Evolutionary conservation across 192 early-diverging fungal species (phyloP).

Genomic region (Linnemannia elongata): DNA sequence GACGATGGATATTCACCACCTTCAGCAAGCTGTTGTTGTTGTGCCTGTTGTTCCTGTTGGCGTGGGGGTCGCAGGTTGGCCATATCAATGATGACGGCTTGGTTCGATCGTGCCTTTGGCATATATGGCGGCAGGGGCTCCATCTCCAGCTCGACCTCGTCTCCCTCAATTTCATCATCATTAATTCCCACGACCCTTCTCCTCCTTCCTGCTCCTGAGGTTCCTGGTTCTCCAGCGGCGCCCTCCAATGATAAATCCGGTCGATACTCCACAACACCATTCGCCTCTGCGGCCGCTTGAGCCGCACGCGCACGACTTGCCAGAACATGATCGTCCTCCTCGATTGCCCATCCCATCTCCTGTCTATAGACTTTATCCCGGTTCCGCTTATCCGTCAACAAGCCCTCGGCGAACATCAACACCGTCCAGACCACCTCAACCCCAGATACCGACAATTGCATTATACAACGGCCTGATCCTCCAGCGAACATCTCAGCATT

Average conservation of each 20-base stretch:
- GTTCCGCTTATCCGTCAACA: background rate
- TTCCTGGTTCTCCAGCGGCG: background rate
- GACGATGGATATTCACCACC: background rate
- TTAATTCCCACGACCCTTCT: background rate
- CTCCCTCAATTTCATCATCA: background rate
- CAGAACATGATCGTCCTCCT: background rate
- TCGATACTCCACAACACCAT: background rate
- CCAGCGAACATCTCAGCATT: background rate
- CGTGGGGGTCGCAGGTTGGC: background rate
- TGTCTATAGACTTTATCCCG: background rate
- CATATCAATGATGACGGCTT: background rate
- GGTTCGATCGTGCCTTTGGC: conserved; percentile 3
- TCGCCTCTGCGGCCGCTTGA: background rate
- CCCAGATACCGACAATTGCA: background rate
- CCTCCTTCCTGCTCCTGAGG: background rate
- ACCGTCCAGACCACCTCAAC: background rate
- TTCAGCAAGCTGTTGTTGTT: background rate
- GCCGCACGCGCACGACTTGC: background rate
- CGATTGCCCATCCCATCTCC: background rate
- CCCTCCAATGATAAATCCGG: conserved; percentile 1
- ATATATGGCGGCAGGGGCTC: background rate
- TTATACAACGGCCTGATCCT: background rate
- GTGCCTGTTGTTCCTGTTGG: background rate
- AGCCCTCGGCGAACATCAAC: background rate
- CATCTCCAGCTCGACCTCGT: background rate